A percentile compares a stretch with the other conserved stretches of the same genome.
Conservation (phyloP, 1,284 basidiomycete species). For the Boletus albobrunnescens region DNA sequence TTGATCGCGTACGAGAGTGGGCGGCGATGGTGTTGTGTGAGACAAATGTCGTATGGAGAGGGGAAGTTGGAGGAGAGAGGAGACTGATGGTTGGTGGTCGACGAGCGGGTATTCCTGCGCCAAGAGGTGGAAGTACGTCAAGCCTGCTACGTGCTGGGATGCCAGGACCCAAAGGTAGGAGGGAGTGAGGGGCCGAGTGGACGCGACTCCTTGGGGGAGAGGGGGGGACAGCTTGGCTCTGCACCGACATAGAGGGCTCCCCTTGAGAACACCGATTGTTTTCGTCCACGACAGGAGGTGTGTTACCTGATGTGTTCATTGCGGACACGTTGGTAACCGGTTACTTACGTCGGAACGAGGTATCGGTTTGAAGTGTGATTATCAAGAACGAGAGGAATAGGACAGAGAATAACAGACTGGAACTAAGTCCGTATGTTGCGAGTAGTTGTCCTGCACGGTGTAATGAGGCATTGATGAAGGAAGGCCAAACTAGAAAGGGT, state of each 20-base stretch:
- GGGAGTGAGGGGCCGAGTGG: conserved; percentile 36
- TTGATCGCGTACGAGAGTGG: conserved; percentile 51
- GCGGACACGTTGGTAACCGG: conserved; percentile 5
- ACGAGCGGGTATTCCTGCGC: conserved; percentile 39
- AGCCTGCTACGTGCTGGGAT: conserved; percentile 22
- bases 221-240: conserved; percentile 11
- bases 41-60: conserved; percentile 50
- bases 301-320: conserved; percentile 35
- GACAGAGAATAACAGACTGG: no score
- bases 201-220: conserved; percentile 35
- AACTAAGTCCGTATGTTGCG: not conserved
- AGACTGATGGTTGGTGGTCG: conserved; percentile 30
- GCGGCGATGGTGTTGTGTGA: conserved; percentile 30
- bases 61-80: conserved; percentile 38
- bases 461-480: conserved; percentile 4
- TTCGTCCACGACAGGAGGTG: no score
- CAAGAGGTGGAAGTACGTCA: conserved; percentile 32
- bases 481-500: not conserved
- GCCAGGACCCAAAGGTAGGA: conserved; percentile 20
- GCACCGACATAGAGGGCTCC: no score
- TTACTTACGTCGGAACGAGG: not conserved
- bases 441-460: not conserved
- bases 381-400: not conserved
- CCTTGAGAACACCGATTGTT: no score
- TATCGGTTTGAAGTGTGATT: conserved; percentile 2